Evolutionary conservation across 2,329 filamentous ascomycete genomes (phyloP), one percentile per base, ranked within the genome.

Genomic region (Geosmithia morbida): DNA sequence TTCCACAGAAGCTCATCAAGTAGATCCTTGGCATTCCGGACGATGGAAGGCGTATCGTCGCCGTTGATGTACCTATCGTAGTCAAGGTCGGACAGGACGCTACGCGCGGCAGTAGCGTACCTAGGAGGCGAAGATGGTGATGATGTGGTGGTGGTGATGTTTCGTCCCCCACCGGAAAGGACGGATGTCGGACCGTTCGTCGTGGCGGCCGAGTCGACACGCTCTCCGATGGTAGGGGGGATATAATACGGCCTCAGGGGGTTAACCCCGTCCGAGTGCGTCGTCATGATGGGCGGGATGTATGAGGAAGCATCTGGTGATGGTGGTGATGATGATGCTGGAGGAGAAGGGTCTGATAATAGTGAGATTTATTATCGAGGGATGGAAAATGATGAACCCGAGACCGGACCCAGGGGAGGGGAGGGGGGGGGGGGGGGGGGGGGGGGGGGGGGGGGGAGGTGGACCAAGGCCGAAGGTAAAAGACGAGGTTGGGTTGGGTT

Each of bases 1-100:
- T 92, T 90, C 81, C 89, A 94, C 63, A 94, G 61, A 53, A 92
- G 78, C 61, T 89, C 83, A 60, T 97, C 88, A 44, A 95, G 60
- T 51, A 94, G 68, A 52, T 83, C 81, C 60, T 84, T 86, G 42
- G 83, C 71, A 52, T 84, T 84, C 55, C 86, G 83, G 11, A 87
- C 73, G 26, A 81, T 74, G 1, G 85, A 86, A 0, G 85, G 85
- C 26, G 84, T 86, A 19, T 77, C 70, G 49, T 94, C 87, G 41
- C 82, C 33, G 33, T 13, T 13, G 19, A 94, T 70, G 62, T 94
- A 94, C 55, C 88, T 85, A 54, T 85, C 84, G 70, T 94, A 95
- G 67, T 97, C 90, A 52, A 97, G 74, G 60, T 97, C 90, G 46
- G 83, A 82, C 51, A 96, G 81, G 51, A 94, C 83, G 61, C 92